Percentiles rank a stretch among this genome's conserved stretches.
phyloP scores from a whole-genome alignment of 345 rosid species.

The Brassica cretica region DNA sequence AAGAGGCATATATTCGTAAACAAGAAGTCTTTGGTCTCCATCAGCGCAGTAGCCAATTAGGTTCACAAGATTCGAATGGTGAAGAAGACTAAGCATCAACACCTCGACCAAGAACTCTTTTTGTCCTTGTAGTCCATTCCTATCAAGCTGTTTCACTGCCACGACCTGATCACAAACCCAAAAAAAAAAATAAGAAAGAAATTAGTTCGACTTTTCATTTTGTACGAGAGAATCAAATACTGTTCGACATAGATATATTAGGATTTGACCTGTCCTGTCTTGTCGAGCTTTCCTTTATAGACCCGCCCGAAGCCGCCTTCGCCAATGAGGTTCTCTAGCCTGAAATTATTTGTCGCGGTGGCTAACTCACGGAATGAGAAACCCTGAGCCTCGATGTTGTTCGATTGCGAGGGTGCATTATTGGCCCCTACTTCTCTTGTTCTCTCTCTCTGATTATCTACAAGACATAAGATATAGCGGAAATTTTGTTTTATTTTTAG shows the following conservation, averaged over 20 bases:
- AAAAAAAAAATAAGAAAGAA: not conserved
- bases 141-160: constrained; percentile 1
- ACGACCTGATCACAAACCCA: not conserved
- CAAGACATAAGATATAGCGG: not conserved
- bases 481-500: not conserved
- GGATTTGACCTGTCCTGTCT: not conserved
- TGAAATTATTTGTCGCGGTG: not conserved
- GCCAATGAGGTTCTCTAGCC: not conserved
- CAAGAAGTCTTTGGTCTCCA: not conserved
- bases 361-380: not conserved
- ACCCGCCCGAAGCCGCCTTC: not conserved
- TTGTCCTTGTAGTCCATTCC: not conserved
- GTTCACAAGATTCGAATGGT: not conserved
- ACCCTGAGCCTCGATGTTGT: not conserved
- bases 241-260: not conserved
- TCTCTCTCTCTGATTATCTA: not conserved
- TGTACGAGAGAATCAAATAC: not conserved
- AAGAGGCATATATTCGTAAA: not conserved
- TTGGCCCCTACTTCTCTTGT: not conserved
- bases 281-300: not conserved
- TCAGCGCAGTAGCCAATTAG: not conserved
- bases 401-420: not conserved
- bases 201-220: not conserved
- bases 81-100: not conserved
- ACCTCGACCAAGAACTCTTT: constrained; percentile 1